Conservation (phyloP, 495 filamentous ascomycete species). For the Penicillium flavigenum region DNA sequence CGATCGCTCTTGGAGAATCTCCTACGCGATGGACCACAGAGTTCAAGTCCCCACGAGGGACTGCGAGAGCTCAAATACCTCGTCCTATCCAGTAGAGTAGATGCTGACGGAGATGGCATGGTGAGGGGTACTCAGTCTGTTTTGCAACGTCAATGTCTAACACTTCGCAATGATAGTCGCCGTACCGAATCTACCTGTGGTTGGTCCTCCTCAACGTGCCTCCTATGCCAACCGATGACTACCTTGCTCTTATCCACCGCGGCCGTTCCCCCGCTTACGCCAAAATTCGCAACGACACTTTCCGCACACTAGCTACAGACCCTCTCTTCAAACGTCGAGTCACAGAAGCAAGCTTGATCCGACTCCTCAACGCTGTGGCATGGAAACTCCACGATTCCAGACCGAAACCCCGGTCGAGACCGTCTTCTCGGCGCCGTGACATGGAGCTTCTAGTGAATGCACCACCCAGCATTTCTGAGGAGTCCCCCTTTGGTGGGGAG, state of each 20-base stretch:
- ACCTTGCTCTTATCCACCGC: conserved; percentile 86
- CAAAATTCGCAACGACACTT: conserved; percentile 98
- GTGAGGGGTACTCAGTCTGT: conserved; percentile 40
- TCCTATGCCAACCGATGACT: conserved; percentile 78
- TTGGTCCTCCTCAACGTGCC: conserved; percentile 84
- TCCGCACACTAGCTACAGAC: conserved; percentile 92
- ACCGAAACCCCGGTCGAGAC: conserved; percentile 42
- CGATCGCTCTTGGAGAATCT: conserved; percentile 63
- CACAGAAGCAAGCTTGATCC: conserved; percentile 90
- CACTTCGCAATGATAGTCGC: conserved; percentile 58
- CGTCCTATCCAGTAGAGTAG: conserved; percentile 75
- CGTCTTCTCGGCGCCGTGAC: conserved; percentile 37
- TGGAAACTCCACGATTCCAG: conserved; percentile 87
- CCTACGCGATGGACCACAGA: conserved; percentile 69
- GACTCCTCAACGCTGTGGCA: conserved; percentile 92
- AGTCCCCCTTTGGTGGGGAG: conserved; percentile 23
- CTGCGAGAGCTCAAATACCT: conserved; percentile 74
- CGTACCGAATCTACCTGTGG: conserved; percentile 93
- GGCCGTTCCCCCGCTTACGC: conserved; percentile 90
- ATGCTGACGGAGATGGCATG: conserved; percentile 87
- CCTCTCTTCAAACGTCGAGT: conserved; percentile 93
- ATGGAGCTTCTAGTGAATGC: conserved; percentile 44
- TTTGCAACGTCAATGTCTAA: conserved; percentile 13
- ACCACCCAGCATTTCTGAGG: conserved; percentile 47
- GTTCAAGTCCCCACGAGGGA: conserved; percentile 62